Conservation (phyloP, 169 alveolate genomes). For the Sarcocystis neurona region DNA sequence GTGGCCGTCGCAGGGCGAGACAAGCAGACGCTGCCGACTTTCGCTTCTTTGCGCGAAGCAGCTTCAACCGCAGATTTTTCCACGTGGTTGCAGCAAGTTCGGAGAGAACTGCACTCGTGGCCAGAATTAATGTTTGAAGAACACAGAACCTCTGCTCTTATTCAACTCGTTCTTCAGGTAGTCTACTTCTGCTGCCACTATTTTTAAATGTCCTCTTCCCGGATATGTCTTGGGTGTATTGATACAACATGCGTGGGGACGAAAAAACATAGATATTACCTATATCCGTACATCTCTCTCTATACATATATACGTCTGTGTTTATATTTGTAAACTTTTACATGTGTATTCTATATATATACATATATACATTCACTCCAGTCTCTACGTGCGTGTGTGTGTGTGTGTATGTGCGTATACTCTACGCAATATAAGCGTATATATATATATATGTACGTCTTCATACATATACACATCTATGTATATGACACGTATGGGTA, state of each 20-base stretch:
- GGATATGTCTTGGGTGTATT: neutral
- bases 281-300: neutral
- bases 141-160: constrained; percentile 55
- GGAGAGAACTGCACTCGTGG: constrained; percentile 60
- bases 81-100: constrained; percentile 37
- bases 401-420: too few relatives aligned
- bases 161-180: constrained; percentile 60
- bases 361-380: too few relatives aligned
- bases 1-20: too few relatives aligned
- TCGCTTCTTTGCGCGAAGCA: constrained; percentile 40
- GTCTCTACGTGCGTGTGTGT: too few relatives aligned
- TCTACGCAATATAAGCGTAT: too few relatives aligned
- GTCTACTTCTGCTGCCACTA: too few relatives aligned
- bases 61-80: constrained; percentile 40
- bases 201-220: neutral
- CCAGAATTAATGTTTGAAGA: constrained; percentile 63
- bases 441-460: too few relatives aligned
- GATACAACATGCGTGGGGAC: neutral
- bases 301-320: neutral
- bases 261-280: neutral
- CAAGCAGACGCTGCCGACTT: too few relatives aligned
- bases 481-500: too few relatives aligned
- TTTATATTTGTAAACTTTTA: too few relatives aligned
- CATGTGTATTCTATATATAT: too few relatives aligned
- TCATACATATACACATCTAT: too few relatives aligned